Percentiles rank a stretch among this genome's conserved stretches.
These are phyloP conservation scores for Colletotrichum higginsianum DNA, from an alignment of 2,329 filamentous ascomycete species.

Conservation along the genomic window DNA sequence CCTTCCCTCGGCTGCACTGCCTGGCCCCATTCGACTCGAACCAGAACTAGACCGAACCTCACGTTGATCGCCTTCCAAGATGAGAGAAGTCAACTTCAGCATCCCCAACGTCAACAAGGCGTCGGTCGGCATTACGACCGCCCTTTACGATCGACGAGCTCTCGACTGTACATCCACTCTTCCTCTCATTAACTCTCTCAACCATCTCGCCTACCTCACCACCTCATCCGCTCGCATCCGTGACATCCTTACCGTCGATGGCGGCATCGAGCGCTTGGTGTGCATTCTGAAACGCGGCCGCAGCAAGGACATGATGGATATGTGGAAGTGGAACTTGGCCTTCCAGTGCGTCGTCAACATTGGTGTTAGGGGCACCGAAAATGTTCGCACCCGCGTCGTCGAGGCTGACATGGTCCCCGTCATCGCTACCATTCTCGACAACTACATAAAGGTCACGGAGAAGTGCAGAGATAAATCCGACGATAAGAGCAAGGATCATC, in stretches of 20 bases:
- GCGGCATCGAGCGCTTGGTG: slow-evolving; percentile 94
- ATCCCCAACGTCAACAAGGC: slow-evolving; percentile 99
- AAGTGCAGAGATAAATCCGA: slow-evolving; percentile 91
- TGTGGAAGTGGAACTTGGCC: slow-evolving; percentile 99
- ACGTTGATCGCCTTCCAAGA: slow-evolving; percentile 65
- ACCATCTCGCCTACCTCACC: slow-evolving; percentile 97
- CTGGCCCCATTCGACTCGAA: slow-evolving; percentile 37
- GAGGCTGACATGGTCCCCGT: slow-evolving; percentile 99
- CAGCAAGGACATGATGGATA: slow-evolving; percentile 99
- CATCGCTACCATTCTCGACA: slow-evolving; percentile 97
- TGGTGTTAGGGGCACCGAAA: slow-evolving; percentile 94
- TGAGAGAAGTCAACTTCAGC: slow-evolving; percentile 99
- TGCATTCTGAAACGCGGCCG: slow-evolving; percentile 98
- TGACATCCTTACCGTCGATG: slow-evolving; percentile 98
- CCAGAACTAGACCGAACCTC: slow-evolving; percentile 1
- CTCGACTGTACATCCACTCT: slow-evolving; percentile 98
- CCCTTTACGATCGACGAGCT: slow-evolving; percentile 95
- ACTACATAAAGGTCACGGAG: slow-evolving; percentile 97
- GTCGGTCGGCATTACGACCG: slow-evolving; percentile 97
- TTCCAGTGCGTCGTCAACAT: slow-evolving; percentile 99
- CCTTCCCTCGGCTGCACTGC: slow-evolving; percentile 37
- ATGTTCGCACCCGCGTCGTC: slow-evolving; percentile 93
- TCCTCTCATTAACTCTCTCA: slow-evolving; percentile 98
- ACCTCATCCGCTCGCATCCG: slow-evolving; percentile 97
- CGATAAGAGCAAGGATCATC: slow-evolving; percentile 80